Percentiles rank a stretch among this genome's conserved stretches.
phyloP scores from a whole-genome alignment of 2,329 filamentous ascomycete species.

The Fusarium stilboides region DNA sequence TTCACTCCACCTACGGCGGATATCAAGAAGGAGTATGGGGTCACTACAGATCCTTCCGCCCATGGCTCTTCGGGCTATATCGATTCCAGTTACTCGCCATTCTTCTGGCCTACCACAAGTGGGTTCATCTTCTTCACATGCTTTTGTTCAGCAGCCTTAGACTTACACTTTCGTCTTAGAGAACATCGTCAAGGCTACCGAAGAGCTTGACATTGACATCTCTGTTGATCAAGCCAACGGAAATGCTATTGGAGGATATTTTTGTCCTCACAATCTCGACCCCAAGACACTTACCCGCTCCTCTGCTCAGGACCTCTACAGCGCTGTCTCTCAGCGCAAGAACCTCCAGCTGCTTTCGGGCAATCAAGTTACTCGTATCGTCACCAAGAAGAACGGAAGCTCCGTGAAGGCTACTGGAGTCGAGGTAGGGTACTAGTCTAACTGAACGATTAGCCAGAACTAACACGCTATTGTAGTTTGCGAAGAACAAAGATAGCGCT shows the following conservation, averaged over 20 bases:
- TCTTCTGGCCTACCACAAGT: slow-evolving; percentile 48
- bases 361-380: slow-evolving; percentile 38
- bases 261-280: slow-evolving; percentile 38
- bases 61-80: slow-evolving; percentile 39
- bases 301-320: slow-evolving; percentile 43
- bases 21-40: slow-evolving; percentile 33
- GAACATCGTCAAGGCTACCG: slow-evolving; percentile 25
- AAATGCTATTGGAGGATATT: slow-evolving; percentile 40
- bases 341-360: slow-evolving; percentile 37
- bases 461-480: slow-evolving; percentile 1
- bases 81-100: slow-evolving; percentile 41
- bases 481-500: slow-evolving; percentile 6
- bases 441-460: rapidly evolving
- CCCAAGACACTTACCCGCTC: slow-evolving; percentile 33
- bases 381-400: slow-evolving; percentile 28
- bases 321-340: slow-evolving; percentile 11
- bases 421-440: slow-evolving; percentile 20
- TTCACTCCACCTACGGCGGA: slow-evolving; percentile 26
- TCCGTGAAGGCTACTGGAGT: slow-evolving; percentile 32
- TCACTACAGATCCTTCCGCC: slow-evolving; percentile 30
- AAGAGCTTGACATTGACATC: slow-evolving; percentile 32
- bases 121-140: neutral
- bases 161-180: slow-evolving; percentile 16
- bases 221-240: slow-evolving; percentile 41
- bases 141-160: rapidly evolving